Percentiles rank a stretch among this genome's conserved stretches.
Conservation (phyloP, 768 basidiomycete genomes). For the Termitomyces sp. region DNA sequence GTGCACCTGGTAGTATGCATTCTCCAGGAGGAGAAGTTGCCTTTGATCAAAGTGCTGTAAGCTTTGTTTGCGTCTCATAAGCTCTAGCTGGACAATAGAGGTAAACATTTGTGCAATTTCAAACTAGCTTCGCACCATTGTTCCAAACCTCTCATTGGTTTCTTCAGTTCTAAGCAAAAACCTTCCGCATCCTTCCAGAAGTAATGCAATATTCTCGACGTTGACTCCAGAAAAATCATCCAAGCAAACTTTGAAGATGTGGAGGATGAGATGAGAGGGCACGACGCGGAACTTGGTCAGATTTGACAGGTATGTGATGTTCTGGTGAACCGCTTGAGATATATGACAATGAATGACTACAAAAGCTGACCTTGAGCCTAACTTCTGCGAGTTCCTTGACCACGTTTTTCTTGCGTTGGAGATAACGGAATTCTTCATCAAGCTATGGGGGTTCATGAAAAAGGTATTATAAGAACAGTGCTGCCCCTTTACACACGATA, state of each 20-base stretch:
- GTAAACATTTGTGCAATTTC: neutral
- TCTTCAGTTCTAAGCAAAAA: slow-evolving; percentile 86
- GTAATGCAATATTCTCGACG: slow-evolving; percentile 86
- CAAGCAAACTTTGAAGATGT: slow-evolving; percentile 95
- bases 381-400: slow-evolving; percentile 86
- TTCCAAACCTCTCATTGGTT: slow-evolving; percentile 79
- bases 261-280: slow-evolving; percentile 85
- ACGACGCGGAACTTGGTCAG: slow-evolving; percentile 95
- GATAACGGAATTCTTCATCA: slow-evolving; percentile 94
- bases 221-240: slow-evolving; percentile 94
- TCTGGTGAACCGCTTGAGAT: slow-evolving; percentile 42
- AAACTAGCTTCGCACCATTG: slow-evolving; percentile 56
- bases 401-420: slow-evolving; percentile 91
- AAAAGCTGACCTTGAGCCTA: slow-evolving; percentile 63
- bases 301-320: slow-evolving; percentile 81
- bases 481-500: slow-evolving; percentile 46
- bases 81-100: slow-evolving; percentile 51
- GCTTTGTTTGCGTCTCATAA: slow-evolving; percentile 92
- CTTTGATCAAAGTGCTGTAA: slow-evolving; percentile 91
- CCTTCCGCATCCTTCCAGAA: slow-evolving; percentile 91
- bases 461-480: neutral
- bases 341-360: neutral
- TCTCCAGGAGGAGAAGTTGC: slow-evolving; percentile 86
- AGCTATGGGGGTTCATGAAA: slow-evolving; percentile 43
- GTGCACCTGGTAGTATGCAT: slow-evolving; percentile 92